A percentile compares a stretch with the other conserved stretches of the same genome.
Conservation (phyloP, 2,329 filamentous ascomycete genomes). For the Talaromyces rugulosus region DNA sequence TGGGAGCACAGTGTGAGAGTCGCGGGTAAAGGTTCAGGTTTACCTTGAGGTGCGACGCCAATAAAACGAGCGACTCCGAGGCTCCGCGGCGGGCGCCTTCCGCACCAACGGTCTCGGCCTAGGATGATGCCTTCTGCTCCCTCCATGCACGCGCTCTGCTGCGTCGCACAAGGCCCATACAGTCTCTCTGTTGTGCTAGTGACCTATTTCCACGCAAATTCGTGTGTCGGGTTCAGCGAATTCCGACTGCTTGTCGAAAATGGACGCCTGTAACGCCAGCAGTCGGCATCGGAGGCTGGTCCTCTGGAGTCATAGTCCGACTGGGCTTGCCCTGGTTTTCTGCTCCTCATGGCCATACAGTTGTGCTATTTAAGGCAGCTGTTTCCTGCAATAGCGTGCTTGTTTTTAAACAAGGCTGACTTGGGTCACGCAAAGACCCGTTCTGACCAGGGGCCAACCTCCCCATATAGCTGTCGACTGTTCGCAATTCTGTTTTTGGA, state of each 20-base stretch:
- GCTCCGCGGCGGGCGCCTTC: conserved; percentile 2
- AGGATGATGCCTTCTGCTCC: conserved; percentile 3
- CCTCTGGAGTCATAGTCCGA: neutral
- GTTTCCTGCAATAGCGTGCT: neutral
- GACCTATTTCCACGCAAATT: neutral
- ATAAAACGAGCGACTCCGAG: neutral
- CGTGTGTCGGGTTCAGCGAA: neutral
- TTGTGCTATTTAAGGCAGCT: neutral
- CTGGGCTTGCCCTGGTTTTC: neutral
- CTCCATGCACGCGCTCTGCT: neutral
- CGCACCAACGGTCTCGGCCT: neutral
- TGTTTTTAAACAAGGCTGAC: neutral
- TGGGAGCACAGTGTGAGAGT: neutral
- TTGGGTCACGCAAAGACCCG: neutral
- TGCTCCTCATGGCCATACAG: neutral
- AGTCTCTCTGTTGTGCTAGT: neutral
- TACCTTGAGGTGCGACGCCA: neutral
- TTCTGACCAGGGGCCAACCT: neutral
- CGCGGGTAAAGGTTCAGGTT: neutral
- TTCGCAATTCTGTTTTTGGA: neutral
- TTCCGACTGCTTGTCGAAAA: neutral
- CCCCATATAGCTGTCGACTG: neutral
- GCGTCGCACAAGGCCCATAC: neutral
- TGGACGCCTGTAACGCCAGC: neutral
- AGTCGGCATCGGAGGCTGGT: neutral